Evolutionary conservation across 2,329 filamentous ascomycete genomes (phyloP), one percentile per base, ranked within the genome.

Genomic region (Cryphonectria parasitica): DNA sequence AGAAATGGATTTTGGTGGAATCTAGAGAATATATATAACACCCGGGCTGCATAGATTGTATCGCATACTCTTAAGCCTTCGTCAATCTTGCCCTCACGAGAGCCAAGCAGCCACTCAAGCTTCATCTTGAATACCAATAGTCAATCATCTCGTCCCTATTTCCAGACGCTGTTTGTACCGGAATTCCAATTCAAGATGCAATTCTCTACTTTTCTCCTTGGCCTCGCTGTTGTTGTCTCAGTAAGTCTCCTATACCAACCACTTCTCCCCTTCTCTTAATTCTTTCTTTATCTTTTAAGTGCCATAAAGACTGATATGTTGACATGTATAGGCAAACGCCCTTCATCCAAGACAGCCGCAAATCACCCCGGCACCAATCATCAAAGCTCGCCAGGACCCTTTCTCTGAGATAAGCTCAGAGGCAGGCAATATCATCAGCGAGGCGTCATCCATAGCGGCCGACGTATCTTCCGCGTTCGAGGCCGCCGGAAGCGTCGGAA

Each of bases 321-420:
- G 19, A 41, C 49, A 13, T 31, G 28, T 39, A 56, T 25, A 70
- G 68, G 60, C 58, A 28, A 15, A 58, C 4, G 25, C 17, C 2
- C 19, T 41, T 2, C 1, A 13, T 25, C 45, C 19, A 49, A 49
- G 49, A 13, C 31, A 15, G 1, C 64, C 64, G 8, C 17, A 49
- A 58, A 43, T 41, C 8, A 67, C 45, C 19, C 7, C 58, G 19
- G 22, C 45, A 17, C 45, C 58, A 8, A 31, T 17, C 6, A 31
- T 17, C 11, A 31, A 45, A 8, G 34, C 61, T 11, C 36, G 22
- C 8, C 45, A 49, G 8, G 58, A 66, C 3, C 34, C 66, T 2
- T 22, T 70, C 1, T 13, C 31, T 11, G n/a, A 36, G 8, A 22
- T 70, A 15, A 63, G 36, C 19, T 70, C 68, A 49, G 58, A 11